Evolutionary conservation across 805 yeast species (phyloP), one percentile per base, ranked within the genome.

Genomic region (Clavispora asparagi): DNA sequence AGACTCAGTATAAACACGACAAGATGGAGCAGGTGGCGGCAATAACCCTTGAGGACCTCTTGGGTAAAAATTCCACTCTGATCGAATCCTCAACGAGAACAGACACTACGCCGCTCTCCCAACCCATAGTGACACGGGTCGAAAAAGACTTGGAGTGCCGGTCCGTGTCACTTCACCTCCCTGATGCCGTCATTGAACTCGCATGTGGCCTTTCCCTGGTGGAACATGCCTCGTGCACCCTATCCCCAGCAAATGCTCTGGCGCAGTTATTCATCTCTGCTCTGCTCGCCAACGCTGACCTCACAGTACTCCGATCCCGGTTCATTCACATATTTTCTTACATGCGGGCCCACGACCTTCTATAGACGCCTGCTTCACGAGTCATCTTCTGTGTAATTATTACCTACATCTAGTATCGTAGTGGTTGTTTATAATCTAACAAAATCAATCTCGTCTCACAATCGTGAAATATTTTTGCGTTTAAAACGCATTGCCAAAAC

Each of bases 401-500:
- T 19, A 19, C 23, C 23, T 19, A 19, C 23, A 19, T 19, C 23
- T 19, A 19, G 23, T 5, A 19, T 19, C 23, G 23, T 26, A 11
- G 14, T 31, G 17, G 17, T 14, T 31, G 35, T 17, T 33, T 33
- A 33, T 33, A 33, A 10, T 33, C 23, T 33, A 33, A 33, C 37
- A 33, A 33, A 33, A 33, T 33, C 37, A 33, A 33, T 16, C 37
- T 33, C 37, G 25, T 33, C 37, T n/a, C 37, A 16, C 25, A 6
- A 9, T 16, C 25, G 37, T 17, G 37, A 33, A 33, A 33, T 9
- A 9, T 17, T 33, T 17, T 33, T 7, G 23, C 25, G 25, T 16
- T 44, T 59, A 67, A 51, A 64, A 68, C 10, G 68, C 70, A 50
- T 79, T 82, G 57, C 88, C 85, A 65, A 84, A 82, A 10, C 86